Base-by-base conservation (phyloP, 768 basidiomycete species). In the Pholiota molesta region DNA sequence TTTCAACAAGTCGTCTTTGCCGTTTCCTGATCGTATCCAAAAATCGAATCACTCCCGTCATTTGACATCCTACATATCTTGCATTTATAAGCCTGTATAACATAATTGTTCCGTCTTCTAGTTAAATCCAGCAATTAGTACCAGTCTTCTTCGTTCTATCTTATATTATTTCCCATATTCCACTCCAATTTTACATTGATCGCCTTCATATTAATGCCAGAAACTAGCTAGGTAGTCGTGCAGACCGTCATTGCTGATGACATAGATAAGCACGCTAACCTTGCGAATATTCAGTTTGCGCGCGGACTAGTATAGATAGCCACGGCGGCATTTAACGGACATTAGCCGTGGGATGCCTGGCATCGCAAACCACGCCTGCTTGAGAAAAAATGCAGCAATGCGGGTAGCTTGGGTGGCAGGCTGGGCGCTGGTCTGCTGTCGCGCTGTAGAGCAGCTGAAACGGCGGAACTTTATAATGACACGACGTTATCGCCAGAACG, bases 271-370 rank as follows among this genome's bases (percentile, higher is more conserved):
- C 19, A 49, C 23, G 23, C 23, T 26, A 49, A 5, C 11, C 47
- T 26, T 49, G 10, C 47, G 47, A 49, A 49, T 23, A 6, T 23
- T 6, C 9, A 28, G n/a, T 13, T 5, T 26, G 21, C 13, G n/a
- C 23, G 13, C 23, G 47, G 47, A 16, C 10, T 1, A 9, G 35
- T 49, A 49, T 49, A 23, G 47, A 49, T 49, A 49, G 21, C n/a
- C 23, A 49, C 47, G 47, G 47, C 47, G 47, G 47, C 23, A 49
- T 49, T 49, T 49, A 49, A 49, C 47, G 47, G 47, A 49, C 47
- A 49, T 49, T 49, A 49, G 5, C 47, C 47, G 47, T 49, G 47
- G 47, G 47, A 49, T 14, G 47, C 47, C 23, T 13, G 23, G 23
- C 47, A 6, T 49, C 23, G 23, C 19, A 26, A 49, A 49, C 47